Base-by-base conservation (phyloP, 2,329 filamentous ascomycete species). In the Byssothecium circinans region DNA sequence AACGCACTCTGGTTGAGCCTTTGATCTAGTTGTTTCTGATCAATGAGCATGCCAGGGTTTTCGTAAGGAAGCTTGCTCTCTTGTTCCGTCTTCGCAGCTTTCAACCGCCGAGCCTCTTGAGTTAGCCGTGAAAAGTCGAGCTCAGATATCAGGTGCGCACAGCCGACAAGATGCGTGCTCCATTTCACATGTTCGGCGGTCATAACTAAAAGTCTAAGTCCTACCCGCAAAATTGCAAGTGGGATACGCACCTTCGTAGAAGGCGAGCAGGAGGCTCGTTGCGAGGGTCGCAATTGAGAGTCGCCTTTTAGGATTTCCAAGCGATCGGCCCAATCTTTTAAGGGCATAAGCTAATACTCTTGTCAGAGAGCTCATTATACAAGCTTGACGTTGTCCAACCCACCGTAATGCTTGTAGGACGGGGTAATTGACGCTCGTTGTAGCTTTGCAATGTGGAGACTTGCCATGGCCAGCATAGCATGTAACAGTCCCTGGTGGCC, bases 161-260 rank as follows among this genome's bases (percentile, higher is more conserved):
- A 89, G 11, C 94, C 94, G 39, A 89, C 83, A 30, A 97, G 77
- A 71, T 97, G 94, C 52, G 88, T 92, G 62, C 89, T 94, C 94
- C 94, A 99, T 68, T 96, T 96, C 45, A 87, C 85, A 61, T 97
- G 92, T 57, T 99, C 92, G 18, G 91, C 92, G 29, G 87, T 88
- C 85, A 92, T 94, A 15, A 96, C 89, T 50, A 17, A 10, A 6
- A 12, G 8, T 3, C 14, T 45, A 29, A 50, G 47, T 11, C 8
- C n/a, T 8, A 11, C 17, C 12, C 14, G 12, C 17, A n/a, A 4
- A 10, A n/a, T 4, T 6, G 19, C 12, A 29, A 2, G 2, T 12
- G 15, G 20, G 14, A 8, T 14, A 14, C 39, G 4, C 39, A 39
- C 47, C 42, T 68, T 97, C 94, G 62, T 95, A 97, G 68, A 91